Evolutionary conservation across 2,329 filamentous ascomycete species (phyloP).

Genomic region (Pezicula radicicola): DNA sequence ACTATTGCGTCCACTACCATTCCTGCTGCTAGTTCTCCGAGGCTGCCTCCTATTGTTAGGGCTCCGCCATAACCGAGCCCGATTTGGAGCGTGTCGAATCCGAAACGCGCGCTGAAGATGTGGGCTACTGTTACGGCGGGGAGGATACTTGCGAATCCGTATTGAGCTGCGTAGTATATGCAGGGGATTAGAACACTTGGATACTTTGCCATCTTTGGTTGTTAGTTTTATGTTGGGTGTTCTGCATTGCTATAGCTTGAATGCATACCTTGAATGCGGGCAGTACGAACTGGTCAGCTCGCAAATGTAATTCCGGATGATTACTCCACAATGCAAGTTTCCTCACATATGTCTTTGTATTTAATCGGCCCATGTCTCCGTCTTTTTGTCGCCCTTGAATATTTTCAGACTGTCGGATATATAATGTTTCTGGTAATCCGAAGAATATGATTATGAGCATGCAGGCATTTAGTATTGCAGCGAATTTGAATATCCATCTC

Average conservation of each 20-base stretch:
- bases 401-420: slow-evolving; percentile 10
- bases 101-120: slow-evolving; percentile 27
- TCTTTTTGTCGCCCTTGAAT: slow-evolving; percentile 1
- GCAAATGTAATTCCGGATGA: slow-evolving; percentile 6
- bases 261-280: slow-evolving; percentile 15
- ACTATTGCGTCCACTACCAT: slow-evolving; percentile 6
- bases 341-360: slow-evolving; percentile 2
- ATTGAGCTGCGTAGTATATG: slow-evolving; percentile 28
- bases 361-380: slow-evolving; percentile 4
- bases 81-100: slow-evolving; percentile 27
- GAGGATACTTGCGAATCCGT: slow-evolving; percentile 29
- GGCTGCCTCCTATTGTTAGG: slow-evolving; percentile 20
- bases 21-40: slow-evolving; percentile 9
- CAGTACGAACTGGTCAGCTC: slow-evolving; percentile 19
- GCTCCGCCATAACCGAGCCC: slow-evolving; percentile 29
- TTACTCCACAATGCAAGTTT: slow-evolving; percentile 3
- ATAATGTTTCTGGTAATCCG: slow-evolving; percentile 29
- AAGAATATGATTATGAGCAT: slow-evolving; percentile 24
- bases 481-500: slow-evolving; percentile 59
- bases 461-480: slow-evolving; percentile 23
- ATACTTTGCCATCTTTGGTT: slow-evolving; percentile 22
- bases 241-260: too few relatives aligned
- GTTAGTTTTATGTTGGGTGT: too few relatives aligned
- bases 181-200: slow-evolving; percentile 29
- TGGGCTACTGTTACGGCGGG: slow-evolving; percentile 30